Conservation (phyloP, 805 yeast species). For the Candida qinlingensis region DNA sequence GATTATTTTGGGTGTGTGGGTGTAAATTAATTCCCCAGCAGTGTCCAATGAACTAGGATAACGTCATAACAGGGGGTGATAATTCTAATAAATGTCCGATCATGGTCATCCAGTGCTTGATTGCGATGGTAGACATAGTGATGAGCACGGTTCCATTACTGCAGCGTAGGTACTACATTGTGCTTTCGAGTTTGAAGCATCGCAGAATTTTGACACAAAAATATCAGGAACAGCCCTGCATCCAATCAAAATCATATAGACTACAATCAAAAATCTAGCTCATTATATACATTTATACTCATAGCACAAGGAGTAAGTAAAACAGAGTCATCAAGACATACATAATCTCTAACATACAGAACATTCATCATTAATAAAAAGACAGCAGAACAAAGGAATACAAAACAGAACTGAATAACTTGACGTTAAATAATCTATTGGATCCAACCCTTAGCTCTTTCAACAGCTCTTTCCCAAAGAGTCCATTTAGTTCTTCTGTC, state of each 20-base stretch:
- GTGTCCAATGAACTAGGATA: no score
- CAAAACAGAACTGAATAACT: no score
- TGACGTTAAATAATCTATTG: background rate
- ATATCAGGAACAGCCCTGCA: no score
- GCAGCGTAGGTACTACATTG: no score
- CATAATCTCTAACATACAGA: background rate
- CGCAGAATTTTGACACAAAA: no score
- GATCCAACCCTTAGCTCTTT: slow-evolving; percentile 80
- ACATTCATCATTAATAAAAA: background rate
- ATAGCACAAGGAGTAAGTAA: background rate
- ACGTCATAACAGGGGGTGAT: no score
- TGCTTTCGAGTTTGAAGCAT: no score
- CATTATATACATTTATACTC: slow-evolving; percentile 1
- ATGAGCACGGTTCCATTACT: no score
- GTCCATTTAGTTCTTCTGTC: slow-evolving; percentile 62
- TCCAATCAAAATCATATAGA: no score
- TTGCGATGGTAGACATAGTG: no score
- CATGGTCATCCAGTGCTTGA: no score
- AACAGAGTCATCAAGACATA: slow-evolving; percentile 1
- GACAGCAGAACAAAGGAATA: background rate
- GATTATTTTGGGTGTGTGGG: background rate
- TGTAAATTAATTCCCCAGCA: background rate
- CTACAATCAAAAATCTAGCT: background rate
- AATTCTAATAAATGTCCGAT: no score
- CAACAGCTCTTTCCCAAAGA: slow-evolving; percentile 82